These are phyloP conservation scores for Ceratocystiopsis sp. DNA, from an alignment of 2,329 filamentous ascomycete genomes.

Conservation along the genomic window DNA sequence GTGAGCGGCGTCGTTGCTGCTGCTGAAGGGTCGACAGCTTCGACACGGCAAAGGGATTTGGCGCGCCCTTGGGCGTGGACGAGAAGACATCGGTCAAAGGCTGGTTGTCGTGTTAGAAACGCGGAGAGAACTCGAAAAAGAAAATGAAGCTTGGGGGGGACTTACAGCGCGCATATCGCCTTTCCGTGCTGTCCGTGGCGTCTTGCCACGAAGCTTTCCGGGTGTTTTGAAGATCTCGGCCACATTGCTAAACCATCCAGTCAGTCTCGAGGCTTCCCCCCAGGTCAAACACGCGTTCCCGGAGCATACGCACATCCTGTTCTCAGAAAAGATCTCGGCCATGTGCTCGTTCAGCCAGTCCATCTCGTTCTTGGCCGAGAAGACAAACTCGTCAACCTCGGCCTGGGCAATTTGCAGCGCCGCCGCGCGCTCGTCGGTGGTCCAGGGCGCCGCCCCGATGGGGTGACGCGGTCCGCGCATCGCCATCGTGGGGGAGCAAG, in stretches of 20 bases:
- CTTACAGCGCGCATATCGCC: slow-evolving; percentile 47
- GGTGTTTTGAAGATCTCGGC: slow-evolving; percentile 93
- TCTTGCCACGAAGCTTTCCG: slow-evolving; percentile 67
- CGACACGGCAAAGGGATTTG: slow-evolving; percentile 33
- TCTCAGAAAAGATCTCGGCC: slow-evolving; percentile 77
- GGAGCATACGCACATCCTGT: slow-evolving; percentile 55
- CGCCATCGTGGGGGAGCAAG: slow-evolving; percentile 15
- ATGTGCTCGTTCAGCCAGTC: slow-evolving; percentile 99
- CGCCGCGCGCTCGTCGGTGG: slow-evolving; percentile 66
- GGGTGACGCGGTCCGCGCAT: slow-evolving; percentile 42
- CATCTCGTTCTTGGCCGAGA: slow-evolving; percentile 80
- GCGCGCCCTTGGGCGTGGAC: slow-evolving; percentile 33
- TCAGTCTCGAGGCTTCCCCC: too few relatives aligned
- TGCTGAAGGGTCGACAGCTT: slow-evolving; percentile 27
- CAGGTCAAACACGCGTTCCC: not conserved
- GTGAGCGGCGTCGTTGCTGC: slow-evolving; percentile 23
- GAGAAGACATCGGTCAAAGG: slow-evolving; percentile 44
- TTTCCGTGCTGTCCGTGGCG: slow-evolving; percentile 52
- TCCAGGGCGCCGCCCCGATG: slow-evolving; percentile 73
- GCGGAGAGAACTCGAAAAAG: too few relatives aligned
- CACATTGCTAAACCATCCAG: slow-evolving; percentile 47
- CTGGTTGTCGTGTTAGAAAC: slow-evolving; percentile 17
- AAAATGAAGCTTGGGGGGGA: too few relatives aligned
- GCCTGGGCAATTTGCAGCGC: slow-evolving; percentile 58
- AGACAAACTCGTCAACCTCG: slow-evolving; percentile 86